phyloP scores from a whole-genome alignment of 2,329 filamentous ascomycete genomes.

The Fusarium albosuccineum region DNA sequence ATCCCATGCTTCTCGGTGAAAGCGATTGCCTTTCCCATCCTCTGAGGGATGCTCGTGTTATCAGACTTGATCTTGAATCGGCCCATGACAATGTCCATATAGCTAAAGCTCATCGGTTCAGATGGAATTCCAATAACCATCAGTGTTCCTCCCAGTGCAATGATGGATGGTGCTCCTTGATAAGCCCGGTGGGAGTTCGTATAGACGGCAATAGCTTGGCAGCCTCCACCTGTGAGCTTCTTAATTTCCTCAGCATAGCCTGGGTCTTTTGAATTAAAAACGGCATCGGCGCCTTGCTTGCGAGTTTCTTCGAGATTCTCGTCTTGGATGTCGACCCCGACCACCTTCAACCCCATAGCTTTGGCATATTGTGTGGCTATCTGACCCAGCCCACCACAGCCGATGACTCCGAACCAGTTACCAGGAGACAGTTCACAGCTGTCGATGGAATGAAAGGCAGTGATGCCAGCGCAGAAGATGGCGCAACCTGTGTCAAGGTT shows the following conservation, averaged over 20 bases:
- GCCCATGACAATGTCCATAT: conserved; percentile 56
- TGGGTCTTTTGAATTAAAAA: conserved; percentile 57
- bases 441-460: conserved; percentile 57
- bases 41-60: conserved; percentile 56
- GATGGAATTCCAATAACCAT: conserved; percentile 59
- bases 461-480: conserved; percentile 65
- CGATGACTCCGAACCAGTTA: conserved; percentile 58
- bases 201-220: conserved; percentile 57
- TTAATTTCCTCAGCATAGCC: conserved; percentile 56
- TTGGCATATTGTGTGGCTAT: conserved; percentile 61
- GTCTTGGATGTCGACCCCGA: conserved; percentile 60
- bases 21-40: conserved; percentile 58
- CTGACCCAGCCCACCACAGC: conserved; percentile 60
- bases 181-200: conserved; percentile 46
- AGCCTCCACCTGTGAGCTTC: conserved; percentile 56
- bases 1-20: conserved; percentile 56
- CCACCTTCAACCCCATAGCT: conserved; percentile 58
- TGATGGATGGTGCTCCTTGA: conserved; percentile 48
- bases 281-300: conserved; percentile 55
- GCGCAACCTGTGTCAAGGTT: conserved; percentile 50
- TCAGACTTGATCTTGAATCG: conserved; percentile 57
- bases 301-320: conserved; percentile 55
- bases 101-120: conserved; percentile 52
- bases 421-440: conserved; percentile 52
- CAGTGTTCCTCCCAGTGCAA: conserved; percentile 54